Evolutionary conservation across 495 filamentous ascomycete species (phyloP).

Genomic region (Annulohypoxylon nitens): DNA sequence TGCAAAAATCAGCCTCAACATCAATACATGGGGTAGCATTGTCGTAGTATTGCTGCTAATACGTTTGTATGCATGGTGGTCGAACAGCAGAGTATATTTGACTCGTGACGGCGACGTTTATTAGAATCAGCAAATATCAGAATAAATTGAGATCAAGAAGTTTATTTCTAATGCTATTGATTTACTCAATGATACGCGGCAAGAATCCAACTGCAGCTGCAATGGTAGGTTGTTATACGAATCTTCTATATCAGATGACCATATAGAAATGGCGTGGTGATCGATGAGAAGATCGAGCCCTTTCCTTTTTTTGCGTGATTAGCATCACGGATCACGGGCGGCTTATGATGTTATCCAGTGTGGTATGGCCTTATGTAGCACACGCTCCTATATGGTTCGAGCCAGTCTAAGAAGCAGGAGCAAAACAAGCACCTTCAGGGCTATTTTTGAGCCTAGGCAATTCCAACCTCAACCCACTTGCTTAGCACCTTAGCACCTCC

Average conservation of each 20-base stretch:
- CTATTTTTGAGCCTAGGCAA: constrained; percentile 8
- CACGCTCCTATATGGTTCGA: neutral
- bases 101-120: neutral
- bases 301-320: constrained; percentile 39
- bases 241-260: constrained; percentile 41
- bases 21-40: constrained; percentile 11
- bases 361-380: constrained; percentile 19
- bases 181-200: constrained; percentile 20
- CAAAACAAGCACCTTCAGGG: neutral
- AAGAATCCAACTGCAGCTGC: constrained; percentile 19
- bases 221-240: constrained; percentile 18
- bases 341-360: constrained; percentile 34
- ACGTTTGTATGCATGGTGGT: neutral
- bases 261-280: constrained; percentile 34
- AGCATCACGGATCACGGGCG: constrained; percentile 7
- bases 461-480: constrained; percentile 2
- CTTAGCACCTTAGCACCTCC: neutral
- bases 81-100: constrained; percentile 1
- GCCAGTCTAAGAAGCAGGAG: neutral
- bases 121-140: neutral
- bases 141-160: neutral
- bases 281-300: constrained; percentile 21
- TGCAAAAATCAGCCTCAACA: constrained; percentile 26
- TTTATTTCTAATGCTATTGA: neutral
- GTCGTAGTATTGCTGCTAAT: neutral